Evolutionary conservation across 768 basidiomycete species (phyloP).

Genomic region (Punctularia strigosozonata): DNA sequence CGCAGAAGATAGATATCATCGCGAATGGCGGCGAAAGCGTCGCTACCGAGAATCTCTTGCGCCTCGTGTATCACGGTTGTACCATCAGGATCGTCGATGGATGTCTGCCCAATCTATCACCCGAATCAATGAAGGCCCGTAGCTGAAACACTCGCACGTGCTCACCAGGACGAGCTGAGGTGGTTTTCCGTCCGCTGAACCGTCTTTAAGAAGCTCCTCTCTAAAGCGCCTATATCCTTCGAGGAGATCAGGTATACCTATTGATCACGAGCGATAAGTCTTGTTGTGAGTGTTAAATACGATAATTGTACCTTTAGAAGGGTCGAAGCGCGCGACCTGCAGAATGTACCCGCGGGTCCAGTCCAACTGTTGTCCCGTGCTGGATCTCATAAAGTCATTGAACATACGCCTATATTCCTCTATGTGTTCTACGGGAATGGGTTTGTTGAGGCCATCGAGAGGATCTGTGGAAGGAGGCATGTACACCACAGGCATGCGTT

Average conservation of each 20-base stretch:
- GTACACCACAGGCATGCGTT: neutral
- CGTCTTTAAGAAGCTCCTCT: neutral
- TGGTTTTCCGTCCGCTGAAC: neutral
- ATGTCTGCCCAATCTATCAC: neutral
- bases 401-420: neutral
- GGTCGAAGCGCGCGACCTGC: neutral
- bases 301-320: neutral
- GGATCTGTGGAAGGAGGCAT: constrained; percentile 1
- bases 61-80: neutral
- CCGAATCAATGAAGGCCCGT: neutral
- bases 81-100: constrained; percentile 1
- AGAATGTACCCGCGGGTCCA: neutral
- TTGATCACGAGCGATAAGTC: neutral
- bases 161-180: neutral
- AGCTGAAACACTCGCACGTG: too few species aligned
- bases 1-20: neutral
- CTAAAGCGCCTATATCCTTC: neutral
- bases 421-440: neutral
- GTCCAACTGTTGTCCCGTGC: neutral
- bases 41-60: neutral
- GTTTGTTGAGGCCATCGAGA: constrained; percentile 1
- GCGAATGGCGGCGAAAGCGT: neutral
- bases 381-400: neutral
- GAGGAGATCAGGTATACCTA: neutral
- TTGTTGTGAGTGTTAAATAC: neutral